Evolutionary conservation across 306 rosid genomes (phyloP).

Genomic region (Lotus japonicus): DNA sequence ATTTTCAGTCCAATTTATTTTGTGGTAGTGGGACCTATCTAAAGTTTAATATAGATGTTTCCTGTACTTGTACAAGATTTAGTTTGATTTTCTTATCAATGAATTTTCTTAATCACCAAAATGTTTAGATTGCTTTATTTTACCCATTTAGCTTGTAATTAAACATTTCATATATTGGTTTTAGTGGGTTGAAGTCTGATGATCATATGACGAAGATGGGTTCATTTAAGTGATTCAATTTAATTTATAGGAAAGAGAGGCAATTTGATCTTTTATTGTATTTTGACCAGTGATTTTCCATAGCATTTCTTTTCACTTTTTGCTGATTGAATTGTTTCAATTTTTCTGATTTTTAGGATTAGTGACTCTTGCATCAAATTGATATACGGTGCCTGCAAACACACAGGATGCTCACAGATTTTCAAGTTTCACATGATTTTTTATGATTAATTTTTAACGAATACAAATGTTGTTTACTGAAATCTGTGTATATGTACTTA

Average conservation of each 20-base stretch:
- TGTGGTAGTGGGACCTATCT: background rate
- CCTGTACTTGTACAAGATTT: background rate
- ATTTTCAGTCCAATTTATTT: background rate
- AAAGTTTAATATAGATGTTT: background rate
- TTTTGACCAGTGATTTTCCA: background rate
- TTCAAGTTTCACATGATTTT: background rate
- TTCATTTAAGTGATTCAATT: background rate
- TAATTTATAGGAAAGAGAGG: background rate
- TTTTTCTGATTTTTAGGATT: slow-evolving; percentile 1
- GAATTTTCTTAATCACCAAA: background rate
- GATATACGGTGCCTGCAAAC: background rate
- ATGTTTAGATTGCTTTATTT: background rate
- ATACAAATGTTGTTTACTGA: background rate
- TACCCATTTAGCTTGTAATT: slow-evolving; percentile 1
- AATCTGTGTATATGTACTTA: background rate
- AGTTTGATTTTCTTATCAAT: background rate
- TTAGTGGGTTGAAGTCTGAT: background rate
- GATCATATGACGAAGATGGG: slow-evolving; percentile 2
- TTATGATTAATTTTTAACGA: background rate
- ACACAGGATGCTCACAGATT: background rate
- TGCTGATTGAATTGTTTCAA: slow-evolving; percentile 3
- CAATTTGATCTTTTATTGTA: background rate
- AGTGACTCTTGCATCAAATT: background rate
- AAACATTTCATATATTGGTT: background rate
- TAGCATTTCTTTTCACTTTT: background rate